phyloP scores from a whole-genome alignment of 345 rosid species.

The Moringa oleifera region DNA sequence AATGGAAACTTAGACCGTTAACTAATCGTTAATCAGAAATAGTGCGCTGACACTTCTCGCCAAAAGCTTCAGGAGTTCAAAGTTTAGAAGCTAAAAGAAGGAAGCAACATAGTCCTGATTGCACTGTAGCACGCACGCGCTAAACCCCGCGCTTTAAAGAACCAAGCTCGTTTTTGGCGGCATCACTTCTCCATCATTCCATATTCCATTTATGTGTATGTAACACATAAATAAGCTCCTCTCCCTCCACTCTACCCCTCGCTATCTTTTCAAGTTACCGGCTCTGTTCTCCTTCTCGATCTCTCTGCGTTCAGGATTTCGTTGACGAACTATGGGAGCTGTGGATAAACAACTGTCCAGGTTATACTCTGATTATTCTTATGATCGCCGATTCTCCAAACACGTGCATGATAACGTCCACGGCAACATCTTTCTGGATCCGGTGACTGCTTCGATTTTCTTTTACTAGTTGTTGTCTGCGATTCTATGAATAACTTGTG shows the following conservation, averaged over 20 bases:
- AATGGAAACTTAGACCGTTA: too few species aligned
- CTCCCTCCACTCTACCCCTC: not conserved
- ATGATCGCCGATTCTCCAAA: slow-evolving; percentile 33
- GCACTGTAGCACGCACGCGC: slow-evolving; percentile 4
- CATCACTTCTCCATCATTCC: slow-evolving; percentile 5
- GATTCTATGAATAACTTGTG: too few species aligned
- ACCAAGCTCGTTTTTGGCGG: slow-evolving; percentile 11
- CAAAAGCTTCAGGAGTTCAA: too few species aligned
- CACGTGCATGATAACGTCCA: slow-evolving; percentile 53
- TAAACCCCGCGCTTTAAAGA: not conserved
- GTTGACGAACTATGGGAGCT: not conserved
- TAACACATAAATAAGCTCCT: too few species aligned
- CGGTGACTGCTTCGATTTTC: slow-evolving; percentile 21
- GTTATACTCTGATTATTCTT: slow-evolving; percentile 6
- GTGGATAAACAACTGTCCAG: not conserved
- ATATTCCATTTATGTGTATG: not conserved
- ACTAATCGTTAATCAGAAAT: too few species aligned
- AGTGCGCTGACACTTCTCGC: too few species aligned
- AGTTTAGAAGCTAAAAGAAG: too few species aligned
- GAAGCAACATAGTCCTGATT: not conserved
- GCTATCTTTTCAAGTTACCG: not conserved
- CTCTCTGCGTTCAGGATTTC: slow-evolving; percentile 1
- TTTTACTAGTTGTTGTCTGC: not conserved
- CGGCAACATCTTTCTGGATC: slow-evolving; percentile 49
- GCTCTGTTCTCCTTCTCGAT: not conserved